Evolutionary conservation across 768 basidiomycete species (phyloP).

Genomic region (Boletus rubroflammeus): DNA sequence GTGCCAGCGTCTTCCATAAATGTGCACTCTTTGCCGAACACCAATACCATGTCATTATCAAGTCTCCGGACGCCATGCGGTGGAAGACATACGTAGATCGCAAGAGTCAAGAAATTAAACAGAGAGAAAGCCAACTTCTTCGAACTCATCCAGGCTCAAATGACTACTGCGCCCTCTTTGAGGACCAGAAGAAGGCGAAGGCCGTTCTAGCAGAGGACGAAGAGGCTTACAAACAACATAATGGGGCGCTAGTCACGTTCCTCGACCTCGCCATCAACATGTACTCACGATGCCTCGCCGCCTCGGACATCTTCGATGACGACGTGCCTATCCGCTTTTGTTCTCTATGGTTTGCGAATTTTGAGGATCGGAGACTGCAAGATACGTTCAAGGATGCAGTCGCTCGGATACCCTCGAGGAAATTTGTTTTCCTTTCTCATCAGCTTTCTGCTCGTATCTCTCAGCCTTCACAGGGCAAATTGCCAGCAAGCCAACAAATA

Average conservation of each 20-base stretch:
- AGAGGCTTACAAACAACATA: slow-evolving; percentile 38
- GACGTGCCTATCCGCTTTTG: slow-evolving; percentile 76
- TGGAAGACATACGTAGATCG: slow-evolving; percentile 71
- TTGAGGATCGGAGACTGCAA: slow-evolving; percentile 54
- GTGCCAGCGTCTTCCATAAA: slow-evolving; percentile 66
- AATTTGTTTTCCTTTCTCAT: slow-evolving; percentile 89
- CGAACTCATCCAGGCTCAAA: slow-evolving; percentile 18
- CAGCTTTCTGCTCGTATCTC: slow-evolving; percentile 91
- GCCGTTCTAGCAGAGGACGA: slow-evolving; percentile 54
- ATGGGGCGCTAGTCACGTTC: slow-evolving; percentile 51
- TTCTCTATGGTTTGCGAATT: slow-evolving; percentile 91
- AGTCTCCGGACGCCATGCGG: slow-evolving; percentile 66
- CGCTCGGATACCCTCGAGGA: slow-evolving; percentile 69
- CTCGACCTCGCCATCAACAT: slow-evolving; percentile 76
- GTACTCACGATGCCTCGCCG: slow-evolving; percentile 74
- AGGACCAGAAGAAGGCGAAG: slow-evolving; percentile 42
- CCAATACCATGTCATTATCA: slow-evolving; percentile 70
- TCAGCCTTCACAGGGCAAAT: slow-evolving; percentile 30
- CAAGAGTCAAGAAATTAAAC: slow-evolving; percentile 66
- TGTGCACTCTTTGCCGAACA: slow-evolving; percentile 88
- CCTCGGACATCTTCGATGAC: slow-evolving; percentile 71
- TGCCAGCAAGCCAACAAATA: slow-evolving; percentile 47
- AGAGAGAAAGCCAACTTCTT: slow-evolving; percentile 39
- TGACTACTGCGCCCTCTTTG: slow-evolving; percentile 30
- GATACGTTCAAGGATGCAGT: slow-evolving; percentile 44